A percentile compares a stretch with the other conserved stretches of the same genome.
Evolutionary conservation across 2,329 filamentous ascomycete species (phyloP).

Genomic region (Colletotrichum magnum): DNA sequence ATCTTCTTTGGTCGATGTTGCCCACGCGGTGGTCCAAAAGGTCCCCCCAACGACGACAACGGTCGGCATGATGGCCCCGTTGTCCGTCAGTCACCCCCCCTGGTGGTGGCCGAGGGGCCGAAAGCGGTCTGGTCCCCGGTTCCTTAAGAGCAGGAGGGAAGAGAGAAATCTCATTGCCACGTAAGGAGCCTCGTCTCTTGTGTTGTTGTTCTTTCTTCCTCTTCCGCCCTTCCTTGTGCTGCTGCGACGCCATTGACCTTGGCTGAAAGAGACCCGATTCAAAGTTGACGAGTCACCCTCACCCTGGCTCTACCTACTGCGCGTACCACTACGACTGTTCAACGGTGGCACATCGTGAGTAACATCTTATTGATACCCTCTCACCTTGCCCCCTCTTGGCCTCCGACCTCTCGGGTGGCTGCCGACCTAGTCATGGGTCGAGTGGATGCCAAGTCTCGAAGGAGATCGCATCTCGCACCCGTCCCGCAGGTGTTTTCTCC

Average conservation of each 20-base stretch:
- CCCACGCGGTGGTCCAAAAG: not conserved
- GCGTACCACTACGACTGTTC: too few relatives aligned
- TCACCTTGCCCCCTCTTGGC: not conserved
- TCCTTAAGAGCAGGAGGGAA: slow-evolving; percentile 1
- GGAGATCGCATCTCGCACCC: not conserved
- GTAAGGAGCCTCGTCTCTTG: not conserved
- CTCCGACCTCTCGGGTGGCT: not conserved
- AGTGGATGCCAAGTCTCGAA: slow-evolving; percentile 1
- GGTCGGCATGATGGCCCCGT: not conserved
- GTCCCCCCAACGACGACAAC: slow-evolving; percentile 2
- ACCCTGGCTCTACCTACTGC: too few relatives aligned
- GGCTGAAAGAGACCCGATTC: too few relatives aligned
- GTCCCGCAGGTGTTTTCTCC: not conserved
- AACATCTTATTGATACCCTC: not conserved
- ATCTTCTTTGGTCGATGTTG: slow-evolving; percentile 2
- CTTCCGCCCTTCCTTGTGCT: not conserved
- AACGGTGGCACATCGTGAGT: too few relatives aligned
- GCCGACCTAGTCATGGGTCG: not conserved
- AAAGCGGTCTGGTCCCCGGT: not conserved
- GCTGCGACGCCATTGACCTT: not conserved
- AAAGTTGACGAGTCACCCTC: too few relatives aligned
- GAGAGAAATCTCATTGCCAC: not conserved
- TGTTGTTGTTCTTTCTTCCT: slow-evolving; percentile 2
- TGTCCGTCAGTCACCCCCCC: not conserved
- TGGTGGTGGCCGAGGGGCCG: slow-evolving; percentile 4